Evolutionary conservation across 495 filamentous ascomycete genomes (phyloP).

Genomic region (Pyronema omphalodes): DNA sequence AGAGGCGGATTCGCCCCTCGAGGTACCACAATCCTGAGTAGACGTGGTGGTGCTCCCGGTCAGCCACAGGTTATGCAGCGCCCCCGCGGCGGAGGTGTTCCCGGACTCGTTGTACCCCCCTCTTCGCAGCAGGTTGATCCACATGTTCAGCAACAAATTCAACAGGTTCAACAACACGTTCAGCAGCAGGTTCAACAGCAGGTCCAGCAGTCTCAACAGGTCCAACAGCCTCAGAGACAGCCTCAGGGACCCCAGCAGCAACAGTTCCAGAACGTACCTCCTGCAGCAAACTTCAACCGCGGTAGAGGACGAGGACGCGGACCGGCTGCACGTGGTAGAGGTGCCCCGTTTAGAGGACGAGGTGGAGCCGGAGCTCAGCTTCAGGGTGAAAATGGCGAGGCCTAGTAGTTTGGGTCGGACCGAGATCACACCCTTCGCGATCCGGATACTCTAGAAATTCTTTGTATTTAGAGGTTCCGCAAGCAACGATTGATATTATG

Average conservation of each 20-base stretch:
- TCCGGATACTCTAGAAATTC: too few species aligned
- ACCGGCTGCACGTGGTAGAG: not conserved
- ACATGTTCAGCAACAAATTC: not conserved
- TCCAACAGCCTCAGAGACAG: not conserved
- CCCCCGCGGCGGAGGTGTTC: conserved; percentile 14
- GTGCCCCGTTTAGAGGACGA: not conserved
- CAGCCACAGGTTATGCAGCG: conserved; percentile 7
- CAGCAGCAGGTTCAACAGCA: not conserved
- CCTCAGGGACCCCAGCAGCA: not conserved
- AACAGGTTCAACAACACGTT: not conserved
- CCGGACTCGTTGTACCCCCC: not conserved
- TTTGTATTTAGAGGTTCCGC: too few species aligned
- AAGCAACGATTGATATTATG: too few species aligned
- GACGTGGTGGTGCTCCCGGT: conserved; percentile 26
- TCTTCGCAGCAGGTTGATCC: not conserved
- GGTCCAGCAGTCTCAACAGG: not conserved
- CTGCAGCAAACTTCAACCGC: not conserved
- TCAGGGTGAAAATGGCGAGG: not conserved
- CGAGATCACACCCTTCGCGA: too few species aligned
- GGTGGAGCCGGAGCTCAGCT: not conserved
- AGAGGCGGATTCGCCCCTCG: conserved; percentile 12
- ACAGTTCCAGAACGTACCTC: conserved; percentile 1
- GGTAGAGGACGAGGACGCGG: conserved; percentile 2
- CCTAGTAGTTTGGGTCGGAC: too few species aligned
- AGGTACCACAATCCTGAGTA: conserved; percentile 3